Percentiles rank a stretch among this genome's conserved stretches.
These are phyloP conservation scores for Mycosphaerelloides madeirae DNA, from an alignment of 2,329 filamentous ascomycete species.

Conservation along the genomic window DNA sequence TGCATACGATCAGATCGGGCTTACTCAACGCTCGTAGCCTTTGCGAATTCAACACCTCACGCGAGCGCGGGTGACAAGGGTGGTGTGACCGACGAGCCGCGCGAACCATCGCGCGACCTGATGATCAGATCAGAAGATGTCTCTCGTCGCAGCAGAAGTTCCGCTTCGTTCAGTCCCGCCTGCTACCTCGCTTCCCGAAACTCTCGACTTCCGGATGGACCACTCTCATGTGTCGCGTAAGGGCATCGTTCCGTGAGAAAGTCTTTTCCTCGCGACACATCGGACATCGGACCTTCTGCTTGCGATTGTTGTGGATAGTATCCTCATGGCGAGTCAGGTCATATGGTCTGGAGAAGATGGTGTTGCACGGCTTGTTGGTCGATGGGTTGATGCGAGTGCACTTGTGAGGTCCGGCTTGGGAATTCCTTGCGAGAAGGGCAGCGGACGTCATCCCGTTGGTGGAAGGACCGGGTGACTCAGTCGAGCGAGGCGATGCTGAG, in stretches of 20 bases:
- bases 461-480: constrained; percentile 27
- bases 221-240: constrained; percentile 90
- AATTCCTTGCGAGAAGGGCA: constrained; percentile 62
- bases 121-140: not conserved
- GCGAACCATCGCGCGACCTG: no score
- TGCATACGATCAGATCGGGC: constrained; percentile 7
- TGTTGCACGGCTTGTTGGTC: constrained; percentile 91
- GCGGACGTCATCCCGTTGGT: constrained; percentile 48
- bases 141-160: not conserved
- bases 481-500: constrained; percentile 29
- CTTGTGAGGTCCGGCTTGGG: constrained; percentile 86
- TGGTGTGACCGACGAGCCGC: no score
- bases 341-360: constrained; percentile 90
- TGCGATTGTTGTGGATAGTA: constrained; percentile 91
- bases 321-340: constrained; percentile 95
- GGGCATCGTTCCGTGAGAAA: constrained; percentile 89
- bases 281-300: constrained; percentile 90
- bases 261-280: constrained; percentile 95
- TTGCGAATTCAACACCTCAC: not conserved
- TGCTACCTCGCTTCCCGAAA: constrained; percentile 60
- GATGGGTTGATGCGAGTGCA: constrained; percentile 92
- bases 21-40: not conserved
- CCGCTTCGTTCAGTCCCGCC: constrained; percentile 25
- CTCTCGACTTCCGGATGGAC: constrained; percentile 86
- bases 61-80: not conserved